Evolutionary conservation across 805 yeast species (phyloP).

Genomic region (Metschnikowia cerradonensis): DNA sequence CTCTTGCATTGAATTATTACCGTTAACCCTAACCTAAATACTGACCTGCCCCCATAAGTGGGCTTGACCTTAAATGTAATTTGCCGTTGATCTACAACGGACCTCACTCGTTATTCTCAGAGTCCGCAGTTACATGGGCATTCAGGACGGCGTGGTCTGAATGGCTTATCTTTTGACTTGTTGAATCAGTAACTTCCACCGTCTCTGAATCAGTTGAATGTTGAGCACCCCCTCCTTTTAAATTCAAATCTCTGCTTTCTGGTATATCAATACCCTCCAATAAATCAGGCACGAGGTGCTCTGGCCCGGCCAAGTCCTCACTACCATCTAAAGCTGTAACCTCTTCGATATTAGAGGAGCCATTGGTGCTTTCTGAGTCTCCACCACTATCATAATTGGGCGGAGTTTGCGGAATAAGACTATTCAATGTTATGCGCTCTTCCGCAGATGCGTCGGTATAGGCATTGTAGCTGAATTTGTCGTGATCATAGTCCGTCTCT

Average conservation of each 20-base stretch:
- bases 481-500: constrained; percentile 18
- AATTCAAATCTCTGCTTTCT: background rate
- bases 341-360: background rate
- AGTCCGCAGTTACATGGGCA: background rate
- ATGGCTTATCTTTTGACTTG: background rate
- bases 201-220: background rate
- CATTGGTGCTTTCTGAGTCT: background rate
- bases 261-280: background rate
- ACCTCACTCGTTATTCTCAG: background rate
- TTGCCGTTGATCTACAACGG: background rate
- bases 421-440: constrained; percentile 41
- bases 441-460: constrained; percentile 37
- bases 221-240: background rate
- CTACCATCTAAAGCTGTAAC: background rate
- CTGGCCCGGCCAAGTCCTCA: background rate
- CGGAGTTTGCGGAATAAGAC: constrained; percentile 34
- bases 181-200: background rate
- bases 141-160: background rate
- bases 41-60: background rate
- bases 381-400: constrained; percentile 25
- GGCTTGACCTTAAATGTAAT: background rate
- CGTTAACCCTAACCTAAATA: background rate
- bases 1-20: background rate
- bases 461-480: constrained; percentile 36
- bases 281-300: background rate